These are phyloP conservation scores for Auxenochlorella pyrenoidosa DNA, from an alignment of 139 green algal species.

Conservation along the genomic window DNA sequence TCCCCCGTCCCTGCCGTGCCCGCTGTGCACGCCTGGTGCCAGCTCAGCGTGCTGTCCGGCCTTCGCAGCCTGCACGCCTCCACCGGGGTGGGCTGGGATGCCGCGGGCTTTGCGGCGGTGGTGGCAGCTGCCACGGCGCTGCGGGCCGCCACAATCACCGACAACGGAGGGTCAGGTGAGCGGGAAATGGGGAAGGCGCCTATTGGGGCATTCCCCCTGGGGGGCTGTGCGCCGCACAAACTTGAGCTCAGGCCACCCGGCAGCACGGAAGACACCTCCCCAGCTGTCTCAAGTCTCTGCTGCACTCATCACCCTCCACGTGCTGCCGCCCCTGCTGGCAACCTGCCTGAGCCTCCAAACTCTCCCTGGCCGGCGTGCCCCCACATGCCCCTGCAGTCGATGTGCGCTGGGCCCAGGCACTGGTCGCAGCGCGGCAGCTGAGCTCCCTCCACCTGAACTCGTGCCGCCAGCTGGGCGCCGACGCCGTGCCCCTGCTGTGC, in stretches of 20 bases:
- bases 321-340: no score
- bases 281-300: no score
- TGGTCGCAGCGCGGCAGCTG: conserved; percentile 3
- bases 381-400: neutral
- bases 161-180: neutral
- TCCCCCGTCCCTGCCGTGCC: neutral
- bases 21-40: conserved; percentile 3
- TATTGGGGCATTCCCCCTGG: no score
- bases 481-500: neutral
- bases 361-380: no score
- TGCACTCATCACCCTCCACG: no score
- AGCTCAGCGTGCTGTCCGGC: neutral
- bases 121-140: neutral
- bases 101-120: neutral
- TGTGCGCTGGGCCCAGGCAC: neutral
- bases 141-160: conserved; percentile 2
- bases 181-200: neutral
- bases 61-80: conserved; percentile 26
- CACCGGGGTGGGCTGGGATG: conserved; percentile 33
- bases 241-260: neutral
- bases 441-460: conserved; percentile 25
- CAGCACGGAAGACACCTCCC: no score
- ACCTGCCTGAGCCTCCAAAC: no score
- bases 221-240: no score
- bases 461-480: neutral